Evolutionary conservation across 345 rosid species (phyloP), one percentile per base, ranked within the genome.

Genomic region (Orychophragmus violaceus): DNA sequence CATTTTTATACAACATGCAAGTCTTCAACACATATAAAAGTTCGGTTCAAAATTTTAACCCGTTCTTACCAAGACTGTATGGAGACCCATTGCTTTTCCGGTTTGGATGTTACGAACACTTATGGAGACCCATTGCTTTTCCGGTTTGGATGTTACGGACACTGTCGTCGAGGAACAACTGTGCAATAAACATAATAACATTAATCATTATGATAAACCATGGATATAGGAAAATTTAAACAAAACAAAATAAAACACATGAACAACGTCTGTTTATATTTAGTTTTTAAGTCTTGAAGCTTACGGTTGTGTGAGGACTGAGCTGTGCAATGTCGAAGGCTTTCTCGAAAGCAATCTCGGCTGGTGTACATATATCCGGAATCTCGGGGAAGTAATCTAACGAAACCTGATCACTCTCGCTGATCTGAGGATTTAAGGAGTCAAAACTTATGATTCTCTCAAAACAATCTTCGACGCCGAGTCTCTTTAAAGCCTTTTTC

Each of bases 391-490:
- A 63, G 29, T 22, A 30, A 32, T 76, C 69, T 12, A 0, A 8
- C 23, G 81, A 52, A 61, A 22, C 14, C 10, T 68, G n/a, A n/a
- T n/a, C 73, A 30, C 45, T 9, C 2, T 70, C 56, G 70, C 14
- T 74, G 60, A 68, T 82, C n/a, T 71, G 65, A 19, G 93, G 90
- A 75, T 92, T 92, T 16, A 92, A 81, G 0, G 90, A 86, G 69
- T 92, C 98, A 49, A 89, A 92, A 78, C 88, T 84, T 49, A 92
- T 89, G 29, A 87, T 85, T 79, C 91, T 91, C 74, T 89, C 95
- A 37, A 92, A 92, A 69, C 97, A 87, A 56, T 86, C 97, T 68
- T 89, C 90, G 29, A 92, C 71, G 41, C 90, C 90, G 1, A 92
- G 98, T 80, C 75, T 82, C 42, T 66, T 81, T 7, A 92, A 79